Base-by-base conservation (phyloP, 2,329 filamentous ascomycete species). In the Rutstroemia sp. region DNA sequence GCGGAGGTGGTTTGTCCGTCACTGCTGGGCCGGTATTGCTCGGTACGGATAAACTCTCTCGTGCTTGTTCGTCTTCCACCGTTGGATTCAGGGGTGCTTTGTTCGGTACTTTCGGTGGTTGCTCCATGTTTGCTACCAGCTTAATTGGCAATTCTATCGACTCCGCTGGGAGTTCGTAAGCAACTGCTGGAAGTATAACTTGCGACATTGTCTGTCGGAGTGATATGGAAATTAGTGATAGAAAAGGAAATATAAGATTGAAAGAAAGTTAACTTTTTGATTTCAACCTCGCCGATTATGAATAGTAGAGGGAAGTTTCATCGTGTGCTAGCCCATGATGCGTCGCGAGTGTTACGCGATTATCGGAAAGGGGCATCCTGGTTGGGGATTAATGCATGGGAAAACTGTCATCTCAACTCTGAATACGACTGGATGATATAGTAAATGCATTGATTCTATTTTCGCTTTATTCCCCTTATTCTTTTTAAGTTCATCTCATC, bases 151-250 rank as follows among this genome's bases (percentile, higher is more conserved):
- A 6, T 12, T 34, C n/a, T 30, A 42, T 14, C 25, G 51, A 23
- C 30, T 54, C 51, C 44, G 44, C 51, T 49, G 51, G 23, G 34
- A 54, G 51, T 49, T 54, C 51, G 39, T 39, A 30, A 48, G 27
- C 27, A 34, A 10, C 41, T n/a, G 34, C 12, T 23, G 17, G n/a
- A 34, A 45, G 48, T 48, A 7, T 53, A 19, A 17, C 9, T 48
- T 23, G 34, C 16, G 27, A 21, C 51, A 39, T 37, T 27, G 9
- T 23, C 19, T 14, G 39, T 46, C 38, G 21, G 16, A 16, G 7
- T 48, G 42, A 23, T 19, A 38, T 37, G 2, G 46, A 23, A 48
- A 25, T 10, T 17, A 27, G 19, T 5, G 5, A 14, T 39, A 41
- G 17, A 16, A 50, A 23, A 54, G 12, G 17, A 30, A 42, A 16